Percentiles rank a stretch among this genome's conserved stretches.
Conservation (phyloP, 2,329 filamentous ascomycete genomes). For the Ophiostoma piceae region DNA sequence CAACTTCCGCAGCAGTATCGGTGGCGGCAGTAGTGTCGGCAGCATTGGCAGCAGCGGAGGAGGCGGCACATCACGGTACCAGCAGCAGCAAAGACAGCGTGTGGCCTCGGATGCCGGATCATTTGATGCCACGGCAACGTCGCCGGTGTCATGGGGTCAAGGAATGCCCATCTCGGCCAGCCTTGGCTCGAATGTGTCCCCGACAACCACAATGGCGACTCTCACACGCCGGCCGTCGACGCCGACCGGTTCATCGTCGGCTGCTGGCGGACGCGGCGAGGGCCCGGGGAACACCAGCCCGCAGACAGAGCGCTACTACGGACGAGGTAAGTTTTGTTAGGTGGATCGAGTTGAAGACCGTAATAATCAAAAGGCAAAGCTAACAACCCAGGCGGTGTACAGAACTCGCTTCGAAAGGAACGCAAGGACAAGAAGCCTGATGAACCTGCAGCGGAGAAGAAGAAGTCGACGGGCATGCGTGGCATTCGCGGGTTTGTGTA, state of each 20-base stretch:
- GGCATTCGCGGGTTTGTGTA: conserved; percentile 38
- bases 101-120: conserved; percentile 42
- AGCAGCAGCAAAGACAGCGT: conserved; percentile 33
- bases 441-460: conserved; percentile 42
- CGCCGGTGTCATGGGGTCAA: conserved; percentile 27
- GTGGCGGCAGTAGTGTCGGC: conserved; percentile 31
- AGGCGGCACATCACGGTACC: neutral
- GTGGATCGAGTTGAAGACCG: no score
- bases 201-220: conserved; percentile 26
- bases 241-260: neutral
- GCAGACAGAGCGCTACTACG: conserved; percentile 39
- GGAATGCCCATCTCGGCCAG: conserved; percentile 33
- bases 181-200: conserved; percentile 28
- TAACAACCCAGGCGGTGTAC: conserved; percentile 40
- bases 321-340: conserved; percentile 43
- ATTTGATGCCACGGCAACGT: conserved; percentile 33
- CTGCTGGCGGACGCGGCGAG: conserved; percentile 14
- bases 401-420: conserved; percentile 46
- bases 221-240: conserved; percentile 34
- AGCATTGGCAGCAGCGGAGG: conserved; percentile 29
- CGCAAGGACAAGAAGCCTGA: conserved; percentile 47
- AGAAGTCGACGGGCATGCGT: conserved; percentile 36
- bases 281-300: conserved; percentile 36
- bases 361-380: neutral
- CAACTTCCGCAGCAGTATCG: neutral